Evolutionary conservation across 1,284 basidiomycete species (phyloP).

Genomic region (Trametes polyzona): DNA sequence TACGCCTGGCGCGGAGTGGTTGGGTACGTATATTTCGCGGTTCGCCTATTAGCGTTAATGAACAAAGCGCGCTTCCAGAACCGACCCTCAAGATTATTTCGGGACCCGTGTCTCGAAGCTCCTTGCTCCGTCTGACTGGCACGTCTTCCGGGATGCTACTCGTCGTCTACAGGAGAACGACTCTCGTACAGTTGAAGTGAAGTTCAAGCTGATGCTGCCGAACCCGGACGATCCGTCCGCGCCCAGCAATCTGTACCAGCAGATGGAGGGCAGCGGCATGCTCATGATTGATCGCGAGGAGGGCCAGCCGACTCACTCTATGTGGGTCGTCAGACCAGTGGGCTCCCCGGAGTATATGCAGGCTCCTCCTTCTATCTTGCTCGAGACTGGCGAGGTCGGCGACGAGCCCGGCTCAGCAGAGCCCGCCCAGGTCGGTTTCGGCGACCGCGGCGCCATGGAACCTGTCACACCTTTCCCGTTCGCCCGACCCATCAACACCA

Average conservation of each 20-base stretch:
- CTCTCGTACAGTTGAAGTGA: conserved; percentile 92
- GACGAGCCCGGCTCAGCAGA: conserved; percentile 45
- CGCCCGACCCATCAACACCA: conserved; percentile 75
- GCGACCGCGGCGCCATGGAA: conserved; percentile 42
- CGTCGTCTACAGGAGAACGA: conserved; percentile 88
- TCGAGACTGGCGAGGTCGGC: conserved; percentile 59
- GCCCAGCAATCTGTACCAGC: conserved; percentile 68
- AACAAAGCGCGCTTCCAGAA: conserved; percentile 48
- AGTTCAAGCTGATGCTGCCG: conserved; percentile 80
- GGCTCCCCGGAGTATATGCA: conserved; percentile 68
- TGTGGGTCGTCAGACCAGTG: conserved; percentile 98
- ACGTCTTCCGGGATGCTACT: conserved; percentile 89
- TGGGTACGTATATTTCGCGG: conserved; percentile 65
- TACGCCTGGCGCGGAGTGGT: conserved; percentile 93
- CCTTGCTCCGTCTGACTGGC: conserved; percentile 83
- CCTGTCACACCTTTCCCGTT: conserved; percentile 73
- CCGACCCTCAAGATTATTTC: conserved; percentile 82
- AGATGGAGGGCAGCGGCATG: conserved; percentile 99
- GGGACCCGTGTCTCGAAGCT: conserved; percentile 84
- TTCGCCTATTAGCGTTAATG: not conserved
- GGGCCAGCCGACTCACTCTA: conserved; percentile 90
- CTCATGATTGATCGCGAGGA: conserved; percentile 93
- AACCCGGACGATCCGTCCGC: conserved; percentile 56
- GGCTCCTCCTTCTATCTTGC: conserved; percentile 57
- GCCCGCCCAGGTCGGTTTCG: conserved; percentile 37